phyloP scores from a whole-genome alignment of 257 asterid genomes.

The Cynanchum wilfordii region DNA sequence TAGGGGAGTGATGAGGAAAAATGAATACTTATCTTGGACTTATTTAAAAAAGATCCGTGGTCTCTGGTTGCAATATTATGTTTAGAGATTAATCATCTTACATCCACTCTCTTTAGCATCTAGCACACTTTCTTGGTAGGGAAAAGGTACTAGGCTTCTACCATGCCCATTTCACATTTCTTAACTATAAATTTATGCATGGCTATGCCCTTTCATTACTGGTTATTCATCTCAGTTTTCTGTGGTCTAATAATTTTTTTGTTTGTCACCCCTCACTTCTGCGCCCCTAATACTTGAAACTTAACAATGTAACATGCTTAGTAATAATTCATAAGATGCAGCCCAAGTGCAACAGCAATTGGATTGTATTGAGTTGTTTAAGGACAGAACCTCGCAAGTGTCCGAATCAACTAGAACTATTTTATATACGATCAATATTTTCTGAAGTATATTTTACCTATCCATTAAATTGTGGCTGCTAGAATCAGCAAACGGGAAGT shows the following conservation, averaged over 20 bases:
- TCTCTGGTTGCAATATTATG: not conserved
- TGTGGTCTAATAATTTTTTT: no score
- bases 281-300: not conserved
- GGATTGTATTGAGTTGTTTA: not conserved
- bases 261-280: not conserved
- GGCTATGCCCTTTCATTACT: no score
- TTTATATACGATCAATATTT: not conserved
- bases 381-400: not conserved
- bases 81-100: no score
- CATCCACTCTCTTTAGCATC: no score
- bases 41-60: not conserved
- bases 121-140: no score
- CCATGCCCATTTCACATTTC: no score
- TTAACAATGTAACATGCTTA: not conserved
- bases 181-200: no score
- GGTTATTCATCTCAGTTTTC: no score
- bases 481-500: not conserved
- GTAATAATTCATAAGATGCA: not conserved
- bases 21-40: not conserved
- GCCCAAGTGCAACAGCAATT: not conserved
- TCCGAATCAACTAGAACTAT: not conserved
- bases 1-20: not conserved
- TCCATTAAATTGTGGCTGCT: not conserved
- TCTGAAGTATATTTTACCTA: not conserved
- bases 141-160: no score